Percentiles rank a stretch among this genome's conserved stretches.
phyloP scores from a whole-genome alignment of 441 rosid species.

The Viola pubescens region DNA sequence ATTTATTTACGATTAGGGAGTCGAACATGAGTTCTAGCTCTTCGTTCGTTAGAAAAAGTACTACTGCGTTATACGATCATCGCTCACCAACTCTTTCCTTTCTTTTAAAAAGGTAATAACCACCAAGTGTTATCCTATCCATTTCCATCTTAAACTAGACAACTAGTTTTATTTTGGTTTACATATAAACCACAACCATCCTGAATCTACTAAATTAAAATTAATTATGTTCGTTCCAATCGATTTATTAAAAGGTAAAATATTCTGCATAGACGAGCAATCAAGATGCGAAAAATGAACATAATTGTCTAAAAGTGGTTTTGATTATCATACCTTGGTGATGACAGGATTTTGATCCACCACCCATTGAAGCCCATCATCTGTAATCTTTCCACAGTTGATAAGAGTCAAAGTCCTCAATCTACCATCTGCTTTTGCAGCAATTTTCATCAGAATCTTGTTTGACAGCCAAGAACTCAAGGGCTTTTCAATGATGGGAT shows the following conservation, averaged over 20 bases:
- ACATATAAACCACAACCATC: background rate
- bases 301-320: background rate
- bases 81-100: background rate
- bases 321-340: conserved; percentile 38
- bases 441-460: conserved; percentile 49
- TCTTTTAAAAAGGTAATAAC: background rate
- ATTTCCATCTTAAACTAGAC: conserved; percentile 25
- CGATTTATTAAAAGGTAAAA: background rate
- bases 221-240: background rate
- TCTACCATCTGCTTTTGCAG: conserved; percentile 49
- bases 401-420: conserved; percentile 58
- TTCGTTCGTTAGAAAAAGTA: too few relatives aligned
- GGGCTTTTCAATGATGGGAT: conserved; percentile 46
- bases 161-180: conserved; percentile 16
- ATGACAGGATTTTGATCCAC: conserved; percentile 51
- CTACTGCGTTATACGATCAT: too few relatives aligned
- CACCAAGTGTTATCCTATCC: conserved; percentile 17
- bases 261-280: background rate
- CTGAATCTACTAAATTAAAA: background rate
- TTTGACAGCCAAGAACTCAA: conserved; percentile 53
- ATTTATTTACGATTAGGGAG: background rate
- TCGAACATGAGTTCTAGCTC: too few relatives aligned
- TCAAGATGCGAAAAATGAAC: too few relatives aligned
- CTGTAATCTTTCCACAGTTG: conserved; percentile 56
- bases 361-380: conserved; percentile 52